phyloP scores from a whole-genome alignment of 805 yeast genomes.

The Wickerhamiella australiensis region DNA sequence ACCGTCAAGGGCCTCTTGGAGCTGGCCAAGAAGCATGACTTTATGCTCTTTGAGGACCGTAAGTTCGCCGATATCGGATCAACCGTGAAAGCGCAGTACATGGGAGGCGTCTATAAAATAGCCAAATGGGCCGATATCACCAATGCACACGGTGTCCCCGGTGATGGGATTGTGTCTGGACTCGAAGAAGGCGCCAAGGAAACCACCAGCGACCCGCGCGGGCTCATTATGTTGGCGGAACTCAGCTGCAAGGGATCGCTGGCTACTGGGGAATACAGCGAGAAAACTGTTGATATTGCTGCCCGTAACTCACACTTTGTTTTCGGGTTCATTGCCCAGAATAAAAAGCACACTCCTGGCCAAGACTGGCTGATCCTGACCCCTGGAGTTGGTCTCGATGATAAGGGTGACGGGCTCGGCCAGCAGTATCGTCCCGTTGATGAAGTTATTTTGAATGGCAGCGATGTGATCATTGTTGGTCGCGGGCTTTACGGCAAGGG shows the following conservation, averaged over 20 bases:
- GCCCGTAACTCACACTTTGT: conserved; percentile 78
- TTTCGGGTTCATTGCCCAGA: conserved; percentile 92
- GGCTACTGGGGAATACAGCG: conserved; percentile 85
- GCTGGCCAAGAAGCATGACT: conserved; percentile 69
- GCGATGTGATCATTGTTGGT: conserved; percentile 95
- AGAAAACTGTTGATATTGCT: conserved; percentile 80
- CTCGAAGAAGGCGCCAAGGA: conserved; percentile 63
- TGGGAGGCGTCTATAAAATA: conserved; percentile 79
- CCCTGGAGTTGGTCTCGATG: conserved; percentile 97
- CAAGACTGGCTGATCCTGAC: conserved; percentile 96
- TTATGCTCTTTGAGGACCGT: conserved; percentile 90
- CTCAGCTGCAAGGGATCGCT: conserved; percentile 86
- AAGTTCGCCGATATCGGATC: conserved; percentile 98
- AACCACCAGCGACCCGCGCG: conserved; percentile 56
- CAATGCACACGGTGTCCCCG: conserved; percentile 95
- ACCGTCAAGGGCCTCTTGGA: conserved; percentile 65
- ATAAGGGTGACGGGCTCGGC: conserved; percentile 89
- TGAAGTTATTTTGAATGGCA: conserved; percentile 72
- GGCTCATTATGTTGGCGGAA: conserved; percentile 89
- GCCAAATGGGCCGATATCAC: conserved; percentile 95
- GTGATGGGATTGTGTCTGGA: conserved; percentile 84
- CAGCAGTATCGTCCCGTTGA: conserved; percentile 92
- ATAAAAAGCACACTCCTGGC: conserved; percentile 61
- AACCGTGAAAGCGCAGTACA: conserved; percentile 87
- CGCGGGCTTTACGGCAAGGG: conserved; percentile 93